phyloP scores from a whole-genome alignment of 805 yeast species.

The Lipomyces chichibuensis region DNA sequence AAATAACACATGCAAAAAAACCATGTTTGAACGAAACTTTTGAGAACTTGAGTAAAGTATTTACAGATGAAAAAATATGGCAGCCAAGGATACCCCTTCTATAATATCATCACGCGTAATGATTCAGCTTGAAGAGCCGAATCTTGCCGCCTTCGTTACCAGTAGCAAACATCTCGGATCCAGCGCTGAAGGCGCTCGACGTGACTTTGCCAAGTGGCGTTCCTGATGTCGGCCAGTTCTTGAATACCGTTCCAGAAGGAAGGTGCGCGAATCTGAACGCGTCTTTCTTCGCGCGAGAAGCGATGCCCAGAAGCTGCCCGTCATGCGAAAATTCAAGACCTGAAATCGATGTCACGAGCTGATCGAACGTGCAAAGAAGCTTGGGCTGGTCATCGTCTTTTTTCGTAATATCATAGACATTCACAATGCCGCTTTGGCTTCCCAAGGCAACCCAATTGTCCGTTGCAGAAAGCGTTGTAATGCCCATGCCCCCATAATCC shows the following conservation, averaged over 20 bases:
- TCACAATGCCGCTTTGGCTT: slow-evolving; percentile 84
- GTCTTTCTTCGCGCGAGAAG: slow-evolving; percentile 83
- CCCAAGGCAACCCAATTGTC: slow-evolving; percentile 90
- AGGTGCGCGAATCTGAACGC: slow-evolving; percentile 84
- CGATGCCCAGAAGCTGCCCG: slow-evolving; percentile 85
- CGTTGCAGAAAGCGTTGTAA: slow-evolving; percentile 68
- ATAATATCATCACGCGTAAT: slow-evolving; percentile 50
- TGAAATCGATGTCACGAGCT: slow-evolving; percentile 79
- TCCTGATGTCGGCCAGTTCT: slow-evolving; percentile 96
- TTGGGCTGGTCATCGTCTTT: slow-evolving; percentile 46
- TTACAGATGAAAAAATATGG: not conserved
- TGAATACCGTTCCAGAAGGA: slow-evolving; percentile 81
- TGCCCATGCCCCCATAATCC: slow-evolving; percentile 83
- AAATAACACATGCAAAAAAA: not conserved
- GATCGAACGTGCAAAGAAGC: slow-evolving; percentile 71
- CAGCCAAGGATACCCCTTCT: not conserved
- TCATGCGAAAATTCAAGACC: slow-evolving; percentile 75
- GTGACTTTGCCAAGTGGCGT: slow-evolving; percentile 97
- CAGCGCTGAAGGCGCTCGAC: slow-evolving; percentile 73
- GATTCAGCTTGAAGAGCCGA: slow-evolving; percentile 85
- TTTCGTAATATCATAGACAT: slow-evolving; percentile 63
- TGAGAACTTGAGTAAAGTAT: not conserved
- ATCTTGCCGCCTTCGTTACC: slow-evolving; percentile 92
- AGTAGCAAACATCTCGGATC: slow-evolving; percentile 77
- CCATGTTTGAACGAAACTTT: not conserved